Evolutionary conservation across 768 basidiomycete species (phyloP).

Genomic region (Amanita muscaria): DNA sequence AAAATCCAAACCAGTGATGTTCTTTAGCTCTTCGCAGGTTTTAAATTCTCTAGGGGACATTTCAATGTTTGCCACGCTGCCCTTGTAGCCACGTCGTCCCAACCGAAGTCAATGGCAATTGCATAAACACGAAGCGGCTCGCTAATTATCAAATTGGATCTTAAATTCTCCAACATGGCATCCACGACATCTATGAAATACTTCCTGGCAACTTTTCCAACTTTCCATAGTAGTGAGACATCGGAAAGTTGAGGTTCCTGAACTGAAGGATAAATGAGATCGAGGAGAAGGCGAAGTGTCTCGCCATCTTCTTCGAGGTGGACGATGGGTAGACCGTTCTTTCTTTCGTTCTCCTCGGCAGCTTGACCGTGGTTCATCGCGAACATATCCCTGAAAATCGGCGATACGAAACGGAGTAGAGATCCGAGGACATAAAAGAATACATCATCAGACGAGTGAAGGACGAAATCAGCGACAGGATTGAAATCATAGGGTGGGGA

Average conservation of each 20-base stretch:
- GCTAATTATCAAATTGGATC: not conserved
- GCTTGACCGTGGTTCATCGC: conserved; percentile 12
- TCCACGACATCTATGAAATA: conserved; percentile 6
- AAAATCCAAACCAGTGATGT: not conserved
- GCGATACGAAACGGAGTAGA: conserved; percentile 22
- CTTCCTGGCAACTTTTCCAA: conserved; percentile 1
- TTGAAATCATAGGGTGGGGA: not conserved
- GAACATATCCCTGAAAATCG: conserved; percentile 25
- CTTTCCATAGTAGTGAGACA: not conserved
- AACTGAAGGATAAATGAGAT: no score
- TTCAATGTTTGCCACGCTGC: not conserved
- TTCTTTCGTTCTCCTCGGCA: not conserved
- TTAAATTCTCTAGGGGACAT: not conserved
- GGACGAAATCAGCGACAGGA: conserved; percentile 14
- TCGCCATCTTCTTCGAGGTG: no score
- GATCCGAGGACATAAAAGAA: conserved; percentile 21
- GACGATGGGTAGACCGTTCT: no score
- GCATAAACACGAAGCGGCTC: conserved; percentile 2
- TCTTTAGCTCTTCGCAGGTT: not conserved
- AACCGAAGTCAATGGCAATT: not conserved
- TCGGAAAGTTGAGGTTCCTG: not conserved
- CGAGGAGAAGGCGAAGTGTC: no score
- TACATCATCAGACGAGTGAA: conserved; percentile 20
- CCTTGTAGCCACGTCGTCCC: not conserved
- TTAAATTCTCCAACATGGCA: not conserved